Conservation (phyloP, 768 basidiomycete species). For the Filobasidium floriforme region DNA sequence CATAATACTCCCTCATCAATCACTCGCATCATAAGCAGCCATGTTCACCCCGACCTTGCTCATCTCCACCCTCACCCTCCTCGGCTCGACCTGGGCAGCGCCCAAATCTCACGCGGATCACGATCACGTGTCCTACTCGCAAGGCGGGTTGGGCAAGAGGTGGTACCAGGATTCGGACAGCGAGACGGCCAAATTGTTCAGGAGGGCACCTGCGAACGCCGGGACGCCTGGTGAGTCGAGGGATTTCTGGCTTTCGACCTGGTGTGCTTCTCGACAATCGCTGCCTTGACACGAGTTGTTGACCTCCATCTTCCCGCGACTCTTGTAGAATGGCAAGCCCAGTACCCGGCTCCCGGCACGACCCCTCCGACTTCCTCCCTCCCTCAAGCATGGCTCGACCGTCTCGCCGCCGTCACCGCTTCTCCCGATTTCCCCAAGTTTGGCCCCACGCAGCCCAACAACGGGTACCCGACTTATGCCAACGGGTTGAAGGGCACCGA, state of each 20-base stretch:
- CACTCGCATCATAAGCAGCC: background rate
- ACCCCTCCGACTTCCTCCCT: slow-evolving; percentile 52
- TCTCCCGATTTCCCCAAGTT: slow-evolving; percentile 16
- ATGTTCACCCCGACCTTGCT: background rate
- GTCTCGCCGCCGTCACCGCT: slow-evolving; percentile 56
- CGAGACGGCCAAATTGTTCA: slow-evolving; percentile 17
- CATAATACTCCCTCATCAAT: too few relatives aligned
- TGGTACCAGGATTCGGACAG: slow-evolving; percentile 18
- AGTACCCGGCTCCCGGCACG: slow-evolving; percentile 52
- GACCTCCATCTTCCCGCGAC: background rate
- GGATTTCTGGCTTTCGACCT: background rate
- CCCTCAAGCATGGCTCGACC: slow-evolving; percentile 65
- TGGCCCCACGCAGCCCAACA: slow-evolving; percentile 45
- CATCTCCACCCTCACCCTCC: background rate
- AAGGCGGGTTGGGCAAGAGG: background rate
- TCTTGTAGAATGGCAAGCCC: slow-evolving; percentile 56
- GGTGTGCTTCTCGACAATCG: background rate
- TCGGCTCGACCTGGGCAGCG: background rate
- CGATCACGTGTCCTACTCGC: background rate
- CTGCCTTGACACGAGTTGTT: too few relatives aligned
- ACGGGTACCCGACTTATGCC: slow-evolving; percentile 40
- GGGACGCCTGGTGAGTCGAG: slow-evolving; percentile 5
- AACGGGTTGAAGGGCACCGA: slow-evolving; percentile 42
- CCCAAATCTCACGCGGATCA: background rate
- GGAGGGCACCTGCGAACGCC: slow-evolving; percentile 8